Evolutionary conservation across 768 basidiomycete genomes (phyloP), one percentile per base, ranked within the genome.

Genomic region (Hygrophorus pudorinus): DNA sequence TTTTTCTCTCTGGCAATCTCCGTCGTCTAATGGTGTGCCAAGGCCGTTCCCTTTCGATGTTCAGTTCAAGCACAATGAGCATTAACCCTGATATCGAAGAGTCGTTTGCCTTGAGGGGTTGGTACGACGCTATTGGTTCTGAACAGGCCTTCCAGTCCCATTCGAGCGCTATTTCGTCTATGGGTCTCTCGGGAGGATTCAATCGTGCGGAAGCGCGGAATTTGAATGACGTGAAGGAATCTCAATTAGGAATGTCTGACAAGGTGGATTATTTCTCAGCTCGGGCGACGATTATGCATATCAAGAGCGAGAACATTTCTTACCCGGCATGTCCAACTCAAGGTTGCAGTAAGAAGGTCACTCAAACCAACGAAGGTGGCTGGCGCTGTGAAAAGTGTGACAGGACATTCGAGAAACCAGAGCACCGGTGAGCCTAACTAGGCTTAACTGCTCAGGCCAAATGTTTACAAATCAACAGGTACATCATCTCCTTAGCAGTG

Each of bases 301-400:
- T 98, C 68, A 90, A 83, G 64, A 57, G 66, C 18, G 86, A 91
- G 24, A 87, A 76, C 49, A 67, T 97, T 36, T 73, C 76, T 12
- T 99, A 99, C 59, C 85, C 93, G 17, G 93, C 88, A 13, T 99
- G 96, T 58, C 81, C 79, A 24, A 76, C 73, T 14, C 68, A 76
- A 31, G 72, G 69, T 7, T 98, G 94, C 62, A 86, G 74, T 64
- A 98, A 98, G 69, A 99, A 98, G 63, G 85, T 97, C 4, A 62
- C 75, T 1, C 73, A 86, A 44, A 61, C 70, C 14, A 71, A 70
- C n/a, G 72, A 68, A 24, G 24, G 24, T 34, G 71, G 68, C n/a
- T 98, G 90, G 90, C 66, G 76, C 36, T 98, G 96, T 60, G 96
- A 98, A 59, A 97, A 92, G 62, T 98, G 94, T 59, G 77, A 85